Evolutionary conservation across 257 asterid species (phyloP), one percentile per base, ranked within the genome.

Genomic region (Nemophila menziesii): DNA sequence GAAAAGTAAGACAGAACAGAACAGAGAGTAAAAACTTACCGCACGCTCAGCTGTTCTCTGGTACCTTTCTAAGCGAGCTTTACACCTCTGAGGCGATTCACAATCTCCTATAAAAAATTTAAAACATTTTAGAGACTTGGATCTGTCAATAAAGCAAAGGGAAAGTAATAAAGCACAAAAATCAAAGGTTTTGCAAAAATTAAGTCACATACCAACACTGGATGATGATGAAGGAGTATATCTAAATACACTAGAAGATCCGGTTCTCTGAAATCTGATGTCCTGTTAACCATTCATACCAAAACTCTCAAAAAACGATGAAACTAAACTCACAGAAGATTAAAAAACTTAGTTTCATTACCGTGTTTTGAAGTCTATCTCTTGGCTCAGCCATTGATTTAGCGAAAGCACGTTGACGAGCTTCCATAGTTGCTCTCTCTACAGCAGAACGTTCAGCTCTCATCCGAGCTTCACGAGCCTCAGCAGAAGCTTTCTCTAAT

Each of bases 31-130:
- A 33, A 54, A 49, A 68, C 90, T 47, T 71, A 89, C 97, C 38
- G 94, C 95, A 53, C 93, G 92, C 62, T 83, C 93, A 22, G 93
- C 78, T 51, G 95, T 87, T 60, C 97, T 78, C 67, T 71, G 80
- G 56, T 78, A 80, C 69, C 97, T 71, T 76, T 87, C 95, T 55
- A 83, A 52, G 41, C 95, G 92, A 64, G 97, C 95, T 72, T 80
- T 83, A 61, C 83, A 65, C 70, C 95, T 71, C 65, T 84, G 93
- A 38, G 89, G 86, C 39, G 93, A 80, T 70, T 80, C 95, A 41
- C 90, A 62, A 65, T 89, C 90, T 48, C 89, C 97, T 87, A 62
- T 64, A 47, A 45, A 44, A 56, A 58, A 53, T 39, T 44, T 20
- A 19, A 57, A 55, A 22, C 33, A 24, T 55, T 33, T 43, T 46